Evolutionary conservation across 306 rosid species (phyloP).

Genomic region (Cucurbita pepo): DNA sequence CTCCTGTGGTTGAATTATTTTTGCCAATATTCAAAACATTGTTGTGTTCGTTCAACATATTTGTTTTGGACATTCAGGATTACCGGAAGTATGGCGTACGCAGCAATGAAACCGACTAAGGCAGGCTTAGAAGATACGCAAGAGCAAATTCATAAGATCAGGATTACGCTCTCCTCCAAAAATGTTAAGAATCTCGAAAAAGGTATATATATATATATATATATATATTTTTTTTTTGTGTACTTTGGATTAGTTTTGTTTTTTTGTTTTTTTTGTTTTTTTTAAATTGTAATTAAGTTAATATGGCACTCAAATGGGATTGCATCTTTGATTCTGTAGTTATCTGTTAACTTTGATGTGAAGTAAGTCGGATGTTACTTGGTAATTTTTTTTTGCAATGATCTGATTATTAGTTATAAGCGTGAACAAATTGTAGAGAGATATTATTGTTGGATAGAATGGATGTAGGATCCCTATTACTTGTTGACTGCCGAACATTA

Average conservation of each 20-base stretch:
- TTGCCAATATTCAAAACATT: background rate
- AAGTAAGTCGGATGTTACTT: background rate
- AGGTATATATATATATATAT: conserved; percentile 15
- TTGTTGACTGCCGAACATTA: background rate
- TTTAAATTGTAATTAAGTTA: background rate
- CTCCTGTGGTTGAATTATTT: background rate
- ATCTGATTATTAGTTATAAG: background rate
- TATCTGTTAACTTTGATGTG: background rate
- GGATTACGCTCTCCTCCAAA: conserved; percentile 85
- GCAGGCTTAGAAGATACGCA: conserved; percentile 55
- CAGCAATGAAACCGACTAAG: conserved; percentile 60
- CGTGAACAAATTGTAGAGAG: background rate
- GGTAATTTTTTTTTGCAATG: background rate
- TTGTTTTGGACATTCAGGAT: background rate
- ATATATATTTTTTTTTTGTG: background rate
- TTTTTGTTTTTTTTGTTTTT: background rate
- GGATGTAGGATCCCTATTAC: background rate
- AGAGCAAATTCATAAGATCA: conserved; percentile 74
- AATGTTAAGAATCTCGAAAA: conserved; percentile 70
- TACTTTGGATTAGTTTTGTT: background rate
- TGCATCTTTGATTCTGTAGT: background rate
- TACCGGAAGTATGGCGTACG: conserved; percentile 36
- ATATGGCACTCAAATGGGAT: no score
- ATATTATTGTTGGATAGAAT: background rate
- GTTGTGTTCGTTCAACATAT: background rate